Base-by-base conservation (phyloP, 257 asterid genomes). In the Linderniella brevidens region DNA sequence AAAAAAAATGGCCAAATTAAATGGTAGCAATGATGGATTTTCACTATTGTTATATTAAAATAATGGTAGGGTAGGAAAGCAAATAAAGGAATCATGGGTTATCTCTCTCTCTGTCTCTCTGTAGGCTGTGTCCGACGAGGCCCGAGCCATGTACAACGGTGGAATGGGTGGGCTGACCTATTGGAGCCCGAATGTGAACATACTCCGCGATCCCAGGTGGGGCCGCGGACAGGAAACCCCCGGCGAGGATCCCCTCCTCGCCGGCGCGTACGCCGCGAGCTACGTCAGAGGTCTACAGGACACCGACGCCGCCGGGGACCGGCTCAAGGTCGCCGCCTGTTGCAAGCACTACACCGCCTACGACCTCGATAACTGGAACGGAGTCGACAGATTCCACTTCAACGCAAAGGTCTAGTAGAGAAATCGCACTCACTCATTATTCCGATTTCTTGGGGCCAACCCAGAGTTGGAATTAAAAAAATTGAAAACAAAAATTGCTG, bases 161-260 rank as follows among this genome's bases (percentile, higher is more conserved):
- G 93, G 93, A 5, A 38, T 65, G 65, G 88, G 72, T 8, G 96
- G 96, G 29, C 70, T 85, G 48, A 81, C 96, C 0, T 85, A 67
- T 20, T 85, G 96, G 96, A 81, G 93, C 74, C 96, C 96, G 40
- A 85, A 85, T 12, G 87, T 85, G 42, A 85, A 85, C 63, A 81
- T 85, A 40, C 65, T 81, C 41, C 72, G 96, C 8, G 96, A 85
- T 52, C 96, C 96, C 1, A 58, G 96, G 67, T 85, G 96, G 96
- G 96, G 96, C 20, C 66, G 96, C 19, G 92, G 93, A 11, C 96
- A 85, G 67, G 96, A 85, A 19, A 81, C 92, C 17, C 95, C 93
- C 59, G 95, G 95, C 4, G 95, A 85, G 40, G 95, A 85, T 38
- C 96, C 96, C 4, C 15, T 76, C 18, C 52, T 85, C 0, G 82